Evolutionary conservation across 495 filamentous ascomycete genomes (phyloP).

Genomic region (Pyrenula massariospora): DNA sequence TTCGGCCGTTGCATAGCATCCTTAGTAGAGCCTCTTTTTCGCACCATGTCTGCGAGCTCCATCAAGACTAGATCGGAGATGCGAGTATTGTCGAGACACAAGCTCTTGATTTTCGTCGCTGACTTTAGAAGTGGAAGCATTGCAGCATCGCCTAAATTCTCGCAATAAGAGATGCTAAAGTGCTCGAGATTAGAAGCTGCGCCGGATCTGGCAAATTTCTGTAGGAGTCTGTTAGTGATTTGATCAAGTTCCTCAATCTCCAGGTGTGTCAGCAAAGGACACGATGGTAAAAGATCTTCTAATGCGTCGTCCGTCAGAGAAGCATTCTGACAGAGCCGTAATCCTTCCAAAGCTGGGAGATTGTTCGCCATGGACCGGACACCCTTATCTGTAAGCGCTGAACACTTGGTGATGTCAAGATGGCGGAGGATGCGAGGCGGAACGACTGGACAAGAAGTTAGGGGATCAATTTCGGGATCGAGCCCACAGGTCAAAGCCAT

Average conservation of each 20-base stretch:
- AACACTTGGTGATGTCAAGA: conserved; percentile 73
- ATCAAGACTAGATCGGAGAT: conserved; percentile 78
- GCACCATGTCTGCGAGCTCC: conserved; percentile 70
- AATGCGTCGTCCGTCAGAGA: conserved; percentile 64
- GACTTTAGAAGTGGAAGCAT: conserved; percentile 73
- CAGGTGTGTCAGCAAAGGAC: conserved; percentile 68
- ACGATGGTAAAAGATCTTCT: conserved; percentile 57
- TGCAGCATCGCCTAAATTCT: conserved; percentile 69
- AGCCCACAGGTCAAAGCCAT: conserved; percentile 60
- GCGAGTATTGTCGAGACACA: conserved; percentile 91
- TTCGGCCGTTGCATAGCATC: conserved; percentile 28
- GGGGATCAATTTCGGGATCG: conserved; percentile 62
- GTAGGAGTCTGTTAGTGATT: conserved; percentile 62
- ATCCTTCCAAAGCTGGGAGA: conserved; percentile 67
- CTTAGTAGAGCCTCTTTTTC: conserved; percentile 46
- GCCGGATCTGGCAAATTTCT: conserved; percentile 60
- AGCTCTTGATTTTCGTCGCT: conserved; percentile 53
- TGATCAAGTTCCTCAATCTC: conserved; percentile 78
- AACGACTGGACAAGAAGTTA: conserved; percentile 65
- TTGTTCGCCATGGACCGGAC: conserved; percentile 56
- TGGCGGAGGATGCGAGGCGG: conserved; percentile 71
- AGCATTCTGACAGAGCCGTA: conserved; percentile 65
- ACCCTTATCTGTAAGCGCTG: conserved; percentile 56
- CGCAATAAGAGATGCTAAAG: conserved; percentile 83
- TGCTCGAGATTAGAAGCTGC: conserved; percentile 62